phyloP scores from a whole-genome alignment of 2,329 filamentous ascomycete genomes.

The Cladosporium sp. region DNA sequence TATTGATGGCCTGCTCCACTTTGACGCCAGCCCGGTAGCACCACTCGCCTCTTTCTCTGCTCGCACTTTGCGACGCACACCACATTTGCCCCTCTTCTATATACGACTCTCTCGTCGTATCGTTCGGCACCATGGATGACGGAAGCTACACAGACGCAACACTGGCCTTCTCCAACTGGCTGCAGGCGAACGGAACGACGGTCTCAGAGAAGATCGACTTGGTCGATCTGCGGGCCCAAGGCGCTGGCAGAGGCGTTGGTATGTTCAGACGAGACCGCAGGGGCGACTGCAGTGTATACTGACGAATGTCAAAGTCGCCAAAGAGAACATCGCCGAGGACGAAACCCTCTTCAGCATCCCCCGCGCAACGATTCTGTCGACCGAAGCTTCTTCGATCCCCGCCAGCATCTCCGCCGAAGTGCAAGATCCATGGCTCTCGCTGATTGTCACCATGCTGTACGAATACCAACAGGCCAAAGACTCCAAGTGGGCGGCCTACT shows the following conservation, averaged over 20 bases:
- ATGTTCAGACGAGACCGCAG: constrained; percentile 26
- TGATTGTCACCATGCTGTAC: constrained; percentile 76
- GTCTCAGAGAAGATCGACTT: constrained; percentile 54
- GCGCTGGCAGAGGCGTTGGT: constrained; percentile 59
- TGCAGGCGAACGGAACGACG: constrained; percentile 46
- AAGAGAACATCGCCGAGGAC: constrained; percentile 61
- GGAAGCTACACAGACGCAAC: constrained; percentile 35
- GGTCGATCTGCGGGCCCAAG: constrained; percentile 49
- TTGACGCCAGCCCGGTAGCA: background rate
- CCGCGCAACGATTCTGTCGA: constrained; percentile 61
- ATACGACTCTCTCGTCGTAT: background rate
- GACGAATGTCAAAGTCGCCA: constrained; percentile 53
- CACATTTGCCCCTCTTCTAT: background rate
- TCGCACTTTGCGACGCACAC: constrained; percentile 4
- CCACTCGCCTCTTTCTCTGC: constrained; percentile 11
- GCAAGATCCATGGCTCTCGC: constrained; percentile 44
- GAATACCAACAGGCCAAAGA: constrained; percentile 55
- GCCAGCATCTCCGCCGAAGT: constrained; percentile 32
- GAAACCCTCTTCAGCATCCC: constrained; percentile 78
- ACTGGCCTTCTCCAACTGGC: constrained; percentile 52
- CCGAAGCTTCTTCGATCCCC: constrained; percentile 64
- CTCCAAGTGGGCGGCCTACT: constrained; percentile 72
- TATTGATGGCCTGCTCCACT: background rate
- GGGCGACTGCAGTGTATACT: background rate
- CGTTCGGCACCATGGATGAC: constrained; percentile 17